A percentile compares a stretch with the other conserved stretches of the same genome.
Conservation (phyloP, 1,139 yeast genomes). For the Suhomyces maxii region DNA sequence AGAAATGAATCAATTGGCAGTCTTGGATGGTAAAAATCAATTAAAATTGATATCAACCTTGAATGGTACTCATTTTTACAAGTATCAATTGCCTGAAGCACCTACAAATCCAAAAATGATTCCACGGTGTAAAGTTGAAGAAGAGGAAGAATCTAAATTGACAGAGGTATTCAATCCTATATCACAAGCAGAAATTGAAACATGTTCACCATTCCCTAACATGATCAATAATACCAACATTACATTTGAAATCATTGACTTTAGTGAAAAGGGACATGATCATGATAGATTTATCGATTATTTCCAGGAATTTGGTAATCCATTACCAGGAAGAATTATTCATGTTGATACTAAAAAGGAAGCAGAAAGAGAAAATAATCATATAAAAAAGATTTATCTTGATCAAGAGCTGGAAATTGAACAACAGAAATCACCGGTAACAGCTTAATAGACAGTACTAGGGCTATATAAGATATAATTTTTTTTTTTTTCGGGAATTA, state of each 20-base stretch:
- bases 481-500: background rate
- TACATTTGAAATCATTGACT: slow-evolving; percentile 32
- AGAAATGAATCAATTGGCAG: slow-evolving; percentile 36
- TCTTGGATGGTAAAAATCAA: slow-evolving; percentile 36
- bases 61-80: slow-evolving; percentile 45
- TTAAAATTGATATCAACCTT: slow-evolving; percentile 43
- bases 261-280: slow-evolving; percentile 12
- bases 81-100: slow-evolving; percentile 43
- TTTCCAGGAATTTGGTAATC: slow-evolving; percentile 22
- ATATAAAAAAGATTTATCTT: slow-evolving; percentile 6
- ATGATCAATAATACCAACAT: slow-evolving; percentile 44
- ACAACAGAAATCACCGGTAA: background rate
- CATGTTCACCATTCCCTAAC: slow-evolving; percentile 57
- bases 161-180: slow-evolving; percentile 39
- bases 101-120: slow-evolving; percentile 14
- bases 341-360: slow-evolving; percentile 2
- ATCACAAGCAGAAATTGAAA: slow-evolving; percentile 65
- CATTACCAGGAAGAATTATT: slow-evolving; percentile 14
- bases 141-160: background rate
- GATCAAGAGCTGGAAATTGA: slow-evolving; percentile 7
- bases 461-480: background rate
- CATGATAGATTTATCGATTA: slow-evolving; percentile 12
- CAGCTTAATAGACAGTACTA: background rate
- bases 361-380: background rate
- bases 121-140: background rate